Conservation (phyloP, 2,329 filamentous ascomycete species). For the Sporothrix euskadiensis region DNA sequence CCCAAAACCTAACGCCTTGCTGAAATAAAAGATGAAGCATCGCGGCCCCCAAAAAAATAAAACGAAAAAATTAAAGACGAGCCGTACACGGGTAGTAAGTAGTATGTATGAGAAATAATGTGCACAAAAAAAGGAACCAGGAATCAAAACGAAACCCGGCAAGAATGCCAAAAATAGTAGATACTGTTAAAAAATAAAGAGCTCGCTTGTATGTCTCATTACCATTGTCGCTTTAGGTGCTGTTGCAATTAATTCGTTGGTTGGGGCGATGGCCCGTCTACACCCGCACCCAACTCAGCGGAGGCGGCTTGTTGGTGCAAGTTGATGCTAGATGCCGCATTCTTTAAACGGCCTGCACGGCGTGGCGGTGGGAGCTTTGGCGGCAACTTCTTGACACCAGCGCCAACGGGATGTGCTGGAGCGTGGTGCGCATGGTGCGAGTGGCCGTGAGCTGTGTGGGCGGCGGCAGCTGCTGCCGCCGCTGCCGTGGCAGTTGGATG, state of each 20-base stretch:
- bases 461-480: conserved; percentile 8
- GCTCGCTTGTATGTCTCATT: not conserved
- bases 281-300: not conserved
- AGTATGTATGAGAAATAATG: not conserved
- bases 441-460: conserved; percentile 11
- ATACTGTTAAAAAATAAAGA: not conserved
- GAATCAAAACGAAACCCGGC: not conserved
- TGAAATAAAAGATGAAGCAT: not conserved
- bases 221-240: not conserved
- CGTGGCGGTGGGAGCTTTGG: conserved; percentile 34
- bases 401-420: not conserved
- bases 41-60: not conserved
- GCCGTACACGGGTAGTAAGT: conserved; percentile 5
- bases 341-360: conserved; percentile 29
- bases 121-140: not conserved
- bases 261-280: not conserved
- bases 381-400: conserved; percentile 33
- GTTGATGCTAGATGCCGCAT: conserved; percentile 31
- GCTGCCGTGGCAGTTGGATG: conserved; percentile 20
- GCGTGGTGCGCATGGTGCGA: not conserved
- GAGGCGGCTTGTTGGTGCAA: conserved; percentile 28
- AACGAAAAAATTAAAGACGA: not conserved
- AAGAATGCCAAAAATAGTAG: not conserved
- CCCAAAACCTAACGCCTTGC: conserved; percentile 17
- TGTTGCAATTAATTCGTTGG: not conserved